These are phyloP conservation scores for Dendrobium chrysotoxum DNA, from an alignment of 106 monocot species.

Conservation along the genomic window DNA sequence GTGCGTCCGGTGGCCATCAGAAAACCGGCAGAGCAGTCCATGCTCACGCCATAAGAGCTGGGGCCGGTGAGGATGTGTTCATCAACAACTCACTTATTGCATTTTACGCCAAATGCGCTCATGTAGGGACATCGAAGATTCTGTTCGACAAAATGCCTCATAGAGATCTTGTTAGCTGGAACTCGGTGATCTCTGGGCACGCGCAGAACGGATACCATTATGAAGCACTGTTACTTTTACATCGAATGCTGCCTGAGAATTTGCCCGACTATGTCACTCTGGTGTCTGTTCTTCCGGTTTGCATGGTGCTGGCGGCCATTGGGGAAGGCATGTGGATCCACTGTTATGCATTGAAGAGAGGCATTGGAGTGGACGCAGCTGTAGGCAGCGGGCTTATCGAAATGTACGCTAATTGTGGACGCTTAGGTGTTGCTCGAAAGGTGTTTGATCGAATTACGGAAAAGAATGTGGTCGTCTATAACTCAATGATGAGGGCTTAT, in stretches of 20 bases:
- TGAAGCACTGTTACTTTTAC: conserved; percentile 28
- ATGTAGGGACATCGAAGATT: conserved; percentile 16
- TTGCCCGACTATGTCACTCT: conserved; percentile 39
- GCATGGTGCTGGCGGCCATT: conserved; percentile 20
- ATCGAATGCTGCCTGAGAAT: conserved; percentile 14
- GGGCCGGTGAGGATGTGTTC: conserved; percentile 21
- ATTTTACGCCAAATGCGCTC: conserved; percentile 27
- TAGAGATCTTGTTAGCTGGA: conserved; percentile 50
- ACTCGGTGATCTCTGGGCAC: conserved; percentile 38
- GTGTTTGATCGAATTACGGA: conserved; percentile 22
- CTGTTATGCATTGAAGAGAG: conserved; percentile 19
- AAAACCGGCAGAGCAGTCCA: conserved; percentile 24
- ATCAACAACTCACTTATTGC: conserved; percentile 40
- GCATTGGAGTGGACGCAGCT: conserved; percentile 14
- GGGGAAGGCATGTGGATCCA: conserved; percentile 43
- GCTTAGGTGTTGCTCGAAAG: conserved; percentile 19
- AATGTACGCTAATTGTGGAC: conserved; percentile 41
- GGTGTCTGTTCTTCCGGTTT: conserved; percentile 36
- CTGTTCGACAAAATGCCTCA: conserved; percentile 30
- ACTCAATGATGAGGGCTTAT: conserved; percentile 33
- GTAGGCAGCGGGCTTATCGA: conserved; percentile 34
- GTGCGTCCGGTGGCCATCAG: conserved; percentile 2
- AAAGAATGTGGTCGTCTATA: conserved; percentile 25
- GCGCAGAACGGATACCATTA: conserved; percentile 10
- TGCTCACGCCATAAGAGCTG: conserved; percentile 17